Percentiles rank a stretch among this genome's conserved stretches.
phyloP scores from a whole-genome alignment of 495 filamentous ascomycete genomes.

The Penicillium verhagenii region DNA sequence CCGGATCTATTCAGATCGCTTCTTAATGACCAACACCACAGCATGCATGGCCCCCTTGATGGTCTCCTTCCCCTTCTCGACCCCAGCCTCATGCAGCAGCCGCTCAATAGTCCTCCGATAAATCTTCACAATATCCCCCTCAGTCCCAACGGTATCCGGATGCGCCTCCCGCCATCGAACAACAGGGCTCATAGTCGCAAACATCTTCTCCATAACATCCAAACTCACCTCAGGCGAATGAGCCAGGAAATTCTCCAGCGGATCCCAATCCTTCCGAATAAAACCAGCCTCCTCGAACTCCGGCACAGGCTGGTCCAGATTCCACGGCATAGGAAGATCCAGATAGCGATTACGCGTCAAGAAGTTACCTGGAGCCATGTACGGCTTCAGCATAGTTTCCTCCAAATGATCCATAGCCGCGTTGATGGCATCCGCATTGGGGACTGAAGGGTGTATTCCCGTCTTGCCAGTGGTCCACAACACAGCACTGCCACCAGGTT shows the following conservation, averaged over 20 bases:
- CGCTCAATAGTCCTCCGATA: conserved; percentile 22
- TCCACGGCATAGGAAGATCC: conserved; percentile 53
- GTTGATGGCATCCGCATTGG: conserved; percentile 31
- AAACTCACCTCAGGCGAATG: conserved; percentile 19
- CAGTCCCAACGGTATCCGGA: conserved; percentile 27
- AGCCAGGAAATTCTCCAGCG: conserved; percentile 14
- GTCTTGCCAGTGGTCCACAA: conserved; percentile 43
- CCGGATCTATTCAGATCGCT: not conserved
- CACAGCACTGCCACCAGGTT: conserved; percentile 55
- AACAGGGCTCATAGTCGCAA: conserved; percentile 43
- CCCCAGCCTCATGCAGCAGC: conserved; percentile 21
- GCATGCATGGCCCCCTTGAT: conserved; percentile 4
- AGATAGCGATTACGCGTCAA: conserved; percentile 37
- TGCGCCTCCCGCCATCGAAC: conserved; percentile 52
- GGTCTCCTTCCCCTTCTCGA: conserved; percentile 16
- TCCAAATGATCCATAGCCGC: conserved; percentile 30
- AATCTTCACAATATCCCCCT: conserved; percentile 22
- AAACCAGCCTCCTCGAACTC: conserved; percentile 44
- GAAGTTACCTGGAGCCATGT: conserved; percentile 34
- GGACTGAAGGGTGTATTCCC: conserved; percentile 30
- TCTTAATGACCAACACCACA: conserved; percentile 15
- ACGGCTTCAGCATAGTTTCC: conserved; percentile 31
- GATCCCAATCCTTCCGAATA: conserved; percentile 40
- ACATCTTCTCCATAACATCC: conserved; percentile 30
- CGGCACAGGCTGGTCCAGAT: conserved; percentile 24